Evolutionary conservation across 176 grass and related monocot species (phyloP), one percentile per base, ranked within the genome.

Genomic region (Aegilops umbellulata): DNA sequence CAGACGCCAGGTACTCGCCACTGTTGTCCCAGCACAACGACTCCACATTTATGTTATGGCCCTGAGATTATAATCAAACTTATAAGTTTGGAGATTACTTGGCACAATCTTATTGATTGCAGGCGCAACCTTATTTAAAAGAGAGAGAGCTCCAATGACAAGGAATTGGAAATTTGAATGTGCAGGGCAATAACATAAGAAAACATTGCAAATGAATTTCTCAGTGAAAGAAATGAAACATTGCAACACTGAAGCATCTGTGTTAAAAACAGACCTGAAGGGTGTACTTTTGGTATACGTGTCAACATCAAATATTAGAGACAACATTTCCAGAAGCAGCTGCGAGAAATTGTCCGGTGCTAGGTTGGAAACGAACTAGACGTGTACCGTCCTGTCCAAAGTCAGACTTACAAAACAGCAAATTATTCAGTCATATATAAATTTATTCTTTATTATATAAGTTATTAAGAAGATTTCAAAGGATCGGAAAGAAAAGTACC

Each of bases 311-410:
- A 92, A 92, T 86, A 98, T 86, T 86, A 3, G 90, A 88, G 64
- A 96, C 88, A 61, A 94, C 31, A 58, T 88, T 94, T 82, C 95
- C 92, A 39, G 92, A 77, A 57, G 88, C 90, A 60, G 97, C 97
- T 14, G 97, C 97, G 26, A 98, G 80, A 87, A 75, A 86, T 24
- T 95, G 97, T 29, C 97, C 96, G 22, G 62, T 38, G 46, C 76
- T 92, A 79, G 96, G 96, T 80, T 98, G 96, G 84, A 98, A 98
- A 69, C 96, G 94, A 80, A 95, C 93, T 85, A 94, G 97, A 60
- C 83, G 86, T n/a, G n/a, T n/a, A 61, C 95, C 93, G 10, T 93
- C 95, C 91, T 95, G 79, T 82, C 66, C 46, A 80, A 66, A 70
- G 62, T 84, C 53, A 70, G 53, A 17, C 7, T 13, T 17, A 68